Percentiles rank a stretch among this genome's conserved stretches.
Evolutionary conservation across 495 filamentous ascomycete genomes (phyloP).

Genomic region (Penicillium herquei): DNA sequence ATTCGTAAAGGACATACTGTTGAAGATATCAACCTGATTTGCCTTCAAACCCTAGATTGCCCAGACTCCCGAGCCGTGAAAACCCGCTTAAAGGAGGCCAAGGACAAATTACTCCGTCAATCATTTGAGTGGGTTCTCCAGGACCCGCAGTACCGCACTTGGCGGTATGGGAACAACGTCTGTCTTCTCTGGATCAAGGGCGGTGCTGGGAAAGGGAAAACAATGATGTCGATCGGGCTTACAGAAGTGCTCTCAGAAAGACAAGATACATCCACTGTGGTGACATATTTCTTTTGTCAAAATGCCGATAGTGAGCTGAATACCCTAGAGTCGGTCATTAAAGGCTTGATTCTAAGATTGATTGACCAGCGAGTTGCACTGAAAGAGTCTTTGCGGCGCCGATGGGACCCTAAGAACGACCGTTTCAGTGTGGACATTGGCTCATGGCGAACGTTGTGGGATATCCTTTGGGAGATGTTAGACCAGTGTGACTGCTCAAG

Average conservation of each 20-base stretch:
- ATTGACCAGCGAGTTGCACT: constrained; percentile 25
- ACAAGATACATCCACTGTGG: neutral
- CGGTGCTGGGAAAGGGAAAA: constrained; percentile 36
- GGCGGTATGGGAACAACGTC: neutral
- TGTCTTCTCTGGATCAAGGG: constrained; percentile 40
- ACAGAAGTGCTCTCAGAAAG: constrained; percentile 4
- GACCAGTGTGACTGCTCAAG: constrained; percentile 4
- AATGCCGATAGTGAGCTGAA: constrained; percentile 30
- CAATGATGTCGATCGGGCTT: constrained; percentile 18
- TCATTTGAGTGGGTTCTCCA: constrained; percentile 6
- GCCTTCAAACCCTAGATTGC: constrained; percentile 1
- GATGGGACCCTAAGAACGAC: constrained; percentile 7
- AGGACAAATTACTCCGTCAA: constrained; percentile 5
- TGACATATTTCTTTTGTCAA: constrained; percentile 50
- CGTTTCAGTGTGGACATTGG: constrained; percentile 2
- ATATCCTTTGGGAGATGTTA: constrained; percentile 33
- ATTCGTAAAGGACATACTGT: neutral
- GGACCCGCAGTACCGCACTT: constrained; percentile 1
- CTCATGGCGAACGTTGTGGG: constrained; percentile 19
- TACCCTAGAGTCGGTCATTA: constrained; percentile 36
- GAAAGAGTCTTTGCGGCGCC: constrained; percentile 21
- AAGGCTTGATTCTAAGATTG: constrained; percentile 37
- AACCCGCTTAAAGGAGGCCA: constrained; percentile 4
- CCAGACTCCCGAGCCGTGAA: constrained; percentile 5
- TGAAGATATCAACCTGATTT: constrained; percentile 7